Evolutionary conservation across 139 green algal genomes (phyloP).

Genomic region (Tetratostichococcus sp.): DNA sequence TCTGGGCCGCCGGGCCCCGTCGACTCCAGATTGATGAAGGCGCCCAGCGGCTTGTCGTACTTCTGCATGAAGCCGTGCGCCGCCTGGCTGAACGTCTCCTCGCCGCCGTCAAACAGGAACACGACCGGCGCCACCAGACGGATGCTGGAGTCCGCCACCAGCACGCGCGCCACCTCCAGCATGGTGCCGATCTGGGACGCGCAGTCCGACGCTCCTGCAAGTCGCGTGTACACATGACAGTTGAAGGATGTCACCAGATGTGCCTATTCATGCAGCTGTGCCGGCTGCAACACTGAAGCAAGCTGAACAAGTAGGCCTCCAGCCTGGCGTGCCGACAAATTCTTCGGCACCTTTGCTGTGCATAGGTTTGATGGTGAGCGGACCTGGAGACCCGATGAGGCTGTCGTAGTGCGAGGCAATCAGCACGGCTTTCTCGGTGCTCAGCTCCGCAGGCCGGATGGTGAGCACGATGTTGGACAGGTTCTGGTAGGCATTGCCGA

Average conservation of each 20-base stretch:
- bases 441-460: constrained; percentile 18
- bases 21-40: constrained; percentile 76
- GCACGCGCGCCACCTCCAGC: constrained; percentile 51
- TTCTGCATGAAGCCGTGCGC: constrained; percentile 17
- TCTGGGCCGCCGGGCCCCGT: constrained; percentile 63
- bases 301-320: too few relatives aligned
- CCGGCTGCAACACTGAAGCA: neutral
- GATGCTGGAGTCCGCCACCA: constrained; percentile 28
- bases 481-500: constrained; percentile 62
- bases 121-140: constrained; percentile 44
- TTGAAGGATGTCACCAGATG: too few relatives aligned
- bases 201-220: constrained; percentile 50
- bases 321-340: too few relatives aligned
- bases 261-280: neutral
- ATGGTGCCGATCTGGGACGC: constrained; percentile 45
- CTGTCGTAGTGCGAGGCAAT: constrained; percentile 47
- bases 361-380: too few relatives aligned
- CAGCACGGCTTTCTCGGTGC: constrained; percentile 23
- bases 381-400: constrained; percentile 30
- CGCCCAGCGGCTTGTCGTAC: constrained; percentile 31
- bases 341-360: too few relatives aligned
- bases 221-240: neutral
- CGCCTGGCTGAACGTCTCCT: constrained; percentile 48
- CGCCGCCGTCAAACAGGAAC: constrained; percentile 63
- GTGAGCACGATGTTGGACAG: constrained; percentile 51